Base-by-base conservation (phyloP, 345 rosid species). In the Populus davidiana region DNA sequence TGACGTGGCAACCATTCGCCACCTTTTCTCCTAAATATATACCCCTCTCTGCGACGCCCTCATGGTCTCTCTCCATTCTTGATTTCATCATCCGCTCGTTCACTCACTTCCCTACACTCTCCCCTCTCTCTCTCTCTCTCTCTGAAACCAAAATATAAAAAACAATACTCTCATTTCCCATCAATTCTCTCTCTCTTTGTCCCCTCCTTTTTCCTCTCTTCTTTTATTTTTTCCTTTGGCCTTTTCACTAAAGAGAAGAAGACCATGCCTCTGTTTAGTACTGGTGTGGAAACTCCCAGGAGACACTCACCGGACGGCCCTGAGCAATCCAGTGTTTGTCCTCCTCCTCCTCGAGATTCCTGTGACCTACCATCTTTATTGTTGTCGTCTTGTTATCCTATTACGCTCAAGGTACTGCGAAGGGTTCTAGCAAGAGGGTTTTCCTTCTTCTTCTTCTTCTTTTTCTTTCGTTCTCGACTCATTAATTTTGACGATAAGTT, bases 391-490 rank as follows among this genome's bases (percentile, higher is more conserved):
- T 86, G 85, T 74, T 88, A 73, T 69, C 97, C 97, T n/a, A 86
- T 94, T 83, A 83, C 96, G 76, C 94, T 94, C 80, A 88, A 88
- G 97, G 98, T 94, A 72, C 47, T 41, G 12, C 47, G 14, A 11
- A 10, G 47, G 47, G 47, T 6, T 38, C 41, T 38, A 38, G 41
- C 41, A 38, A 38, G 62, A 59, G 25, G 61, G 7, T 20, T 6
- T 0, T 21, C n/a, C 23, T 23, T 21, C 6, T 12, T 8, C 27
- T n/a, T 56, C 11, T 54, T 52, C 85, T 68, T 41, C 13, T 41
- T n/a, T n/a, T n/a, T 9, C 44, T 10, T 3, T 41, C 44, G 44
- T 41, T 41, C 44, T 12, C 44, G 39, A 59, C 56, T 50, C 27
- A 33, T 49, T 33, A 33, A 33, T 33, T 76, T 33, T 76, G 82